Base-by-base conservation (phyloP, 140 eudicot species). In the Cichorium intybus region DNA sequence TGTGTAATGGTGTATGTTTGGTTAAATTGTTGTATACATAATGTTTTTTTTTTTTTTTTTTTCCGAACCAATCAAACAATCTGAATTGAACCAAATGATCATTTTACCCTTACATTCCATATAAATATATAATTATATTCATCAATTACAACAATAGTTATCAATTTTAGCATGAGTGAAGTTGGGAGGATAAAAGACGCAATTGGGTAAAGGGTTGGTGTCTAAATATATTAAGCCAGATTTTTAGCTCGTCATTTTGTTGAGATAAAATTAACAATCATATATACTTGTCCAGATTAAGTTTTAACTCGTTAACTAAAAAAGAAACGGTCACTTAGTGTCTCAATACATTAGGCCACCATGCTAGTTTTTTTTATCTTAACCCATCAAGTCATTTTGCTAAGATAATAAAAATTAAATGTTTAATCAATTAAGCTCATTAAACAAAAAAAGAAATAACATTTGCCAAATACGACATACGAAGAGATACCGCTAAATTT, bases 401-500 rank as follows among this genome's bases (percentile, higher is more conserved):
- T 43, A 43, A 14, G 20, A 43, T 43, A 1, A 43, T 35, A 35
- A 12, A 35, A 35, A 31, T 7, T 31, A 31, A 31, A 2, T 35
- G 43, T 14, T 35, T 35, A 35, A 35, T 14, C 43, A 12, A 35
- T 35, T 35, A 35, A 35, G 43, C 14, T 31, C 8, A 31, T 31
- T 31, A 31, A 3, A 0, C 1, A 1, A 35, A 35, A 37, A 37
- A 37, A 3, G 11, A 37, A 64, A 73, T 47, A 73, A 56, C 66
- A 46, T 56, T 24, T 64, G 52, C 66, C 46, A 23, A 69, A 61
- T 28, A 11, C 24, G 45, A 68, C 26, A 41, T 37, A 55, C 41
- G 64, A 16, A 55, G 45, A 55, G 22, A 55, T 53, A 54, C 43
- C 59, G 16, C 60, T 54, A 56, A 55, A 24, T 31, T 46, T 43